phyloP scores from a whole-genome alignment of 768 basidiomycete species.

The Pisolithus albus region DNA sequence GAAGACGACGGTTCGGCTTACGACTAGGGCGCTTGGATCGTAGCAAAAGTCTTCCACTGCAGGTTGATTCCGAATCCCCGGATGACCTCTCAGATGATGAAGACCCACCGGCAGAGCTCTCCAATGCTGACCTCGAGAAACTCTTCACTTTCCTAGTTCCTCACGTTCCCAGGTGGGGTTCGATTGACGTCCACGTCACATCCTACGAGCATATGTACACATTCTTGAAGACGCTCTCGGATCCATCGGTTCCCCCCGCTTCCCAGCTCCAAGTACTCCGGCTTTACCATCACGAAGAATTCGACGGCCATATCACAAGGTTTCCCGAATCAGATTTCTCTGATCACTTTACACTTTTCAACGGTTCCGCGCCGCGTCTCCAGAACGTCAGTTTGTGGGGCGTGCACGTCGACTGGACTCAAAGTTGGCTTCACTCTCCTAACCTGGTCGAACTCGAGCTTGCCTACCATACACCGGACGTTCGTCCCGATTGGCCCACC shows the following conservation, averaged over 20 bases:
- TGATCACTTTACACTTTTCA: constrained; percentile 42
- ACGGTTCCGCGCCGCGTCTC: constrained; percentile 47
- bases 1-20: too few species aligned
- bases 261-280: constrained; percentile 47
- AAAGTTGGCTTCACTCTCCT: constrained; percentile 25
- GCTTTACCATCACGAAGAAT: constrained; percentile 46
- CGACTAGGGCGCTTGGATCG: constrained; percentile 33
- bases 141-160: constrained; percentile 40
- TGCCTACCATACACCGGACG: constrained; percentile 55
- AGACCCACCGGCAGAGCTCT: constrained; percentile 15
- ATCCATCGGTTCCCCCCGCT: constrained; percentile 35
- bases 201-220: constrained; percentile 42
- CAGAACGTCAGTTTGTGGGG: constrained; percentile 51
- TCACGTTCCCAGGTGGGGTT: constrained; percentile 48
- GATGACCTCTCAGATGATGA: constrained; percentile 18
- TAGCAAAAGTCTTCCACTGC: constrained; percentile 47
- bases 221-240: constrained; percentile 37
- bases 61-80: constrained; percentile 37
- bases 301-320: constrained; percentile 29
- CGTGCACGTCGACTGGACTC: constrained; percentile 63
- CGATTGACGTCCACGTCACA: constrained; percentile 40
- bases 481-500: constrained; percentile 51
- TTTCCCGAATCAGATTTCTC: constrained; percentile 23
- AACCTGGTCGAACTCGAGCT: constrained; percentile 47
- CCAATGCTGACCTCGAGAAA: constrained; percentile 14